A percentile compares a stretch with the other conserved stretches of the same genome.
These are phyloP conservation scores for Lasiosphaeria miniovina DNA, from an alignment of 495 filamentous ascomycete genomes.

Conservation along the genomic window DNA sequence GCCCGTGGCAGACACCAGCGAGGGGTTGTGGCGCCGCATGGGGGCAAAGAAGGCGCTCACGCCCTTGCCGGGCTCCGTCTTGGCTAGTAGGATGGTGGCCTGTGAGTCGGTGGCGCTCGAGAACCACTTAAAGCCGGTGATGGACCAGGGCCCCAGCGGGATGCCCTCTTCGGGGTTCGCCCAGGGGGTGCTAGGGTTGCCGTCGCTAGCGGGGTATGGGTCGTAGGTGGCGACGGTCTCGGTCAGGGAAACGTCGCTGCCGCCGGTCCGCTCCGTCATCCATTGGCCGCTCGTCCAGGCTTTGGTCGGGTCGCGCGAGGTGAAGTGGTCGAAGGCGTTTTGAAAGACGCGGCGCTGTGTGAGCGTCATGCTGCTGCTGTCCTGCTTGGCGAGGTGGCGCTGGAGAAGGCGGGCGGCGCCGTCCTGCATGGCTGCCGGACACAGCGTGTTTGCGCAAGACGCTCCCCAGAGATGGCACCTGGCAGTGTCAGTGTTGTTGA, in stretches of 20 bases:
- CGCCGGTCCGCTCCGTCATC: conserved; percentile 81
- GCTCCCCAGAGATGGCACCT: conserved; percentile 59
- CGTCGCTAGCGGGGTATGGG: conserved; percentile 20
- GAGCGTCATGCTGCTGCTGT: conserved; percentile 16
- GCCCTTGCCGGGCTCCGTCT: conserved; percentile 47
- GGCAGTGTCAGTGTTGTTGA: no score
- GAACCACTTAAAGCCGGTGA: conserved; percentile 77
- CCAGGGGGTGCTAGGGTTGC: conserved; percentile 11
- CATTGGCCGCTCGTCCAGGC: conserved; percentile 79
- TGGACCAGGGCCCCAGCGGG: conserved; percentile 56
- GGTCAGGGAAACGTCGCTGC: conserved; percentile 68
- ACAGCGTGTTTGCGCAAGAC: conserved; percentile 60
- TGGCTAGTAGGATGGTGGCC: conserved; percentile 69
- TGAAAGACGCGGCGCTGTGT: conserved; percentile 43
- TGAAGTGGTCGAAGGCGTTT: conserved; percentile 44
- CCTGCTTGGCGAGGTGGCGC: conserved; percentile 40
- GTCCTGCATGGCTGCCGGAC: conserved; percentile 69
- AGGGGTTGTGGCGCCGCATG: conserved; percentile 46
- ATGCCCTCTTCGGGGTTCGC: conserved; percentile 30
- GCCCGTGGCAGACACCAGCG: conserved; percentile 23
- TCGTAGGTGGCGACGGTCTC: conserved; percentile 57
- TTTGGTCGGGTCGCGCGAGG: conserved; percentile 52
- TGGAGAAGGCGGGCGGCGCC: conserved; percentile 63
- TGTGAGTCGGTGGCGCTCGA: conserved; percentile 70
- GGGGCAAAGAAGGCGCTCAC: conserved; percentile 69